A percentile compares a stretch with the other conserved stretches of the same genome.
Conservation (phyloP, 441 rosid species). For the Theobroma grandiflorum region DNA sequence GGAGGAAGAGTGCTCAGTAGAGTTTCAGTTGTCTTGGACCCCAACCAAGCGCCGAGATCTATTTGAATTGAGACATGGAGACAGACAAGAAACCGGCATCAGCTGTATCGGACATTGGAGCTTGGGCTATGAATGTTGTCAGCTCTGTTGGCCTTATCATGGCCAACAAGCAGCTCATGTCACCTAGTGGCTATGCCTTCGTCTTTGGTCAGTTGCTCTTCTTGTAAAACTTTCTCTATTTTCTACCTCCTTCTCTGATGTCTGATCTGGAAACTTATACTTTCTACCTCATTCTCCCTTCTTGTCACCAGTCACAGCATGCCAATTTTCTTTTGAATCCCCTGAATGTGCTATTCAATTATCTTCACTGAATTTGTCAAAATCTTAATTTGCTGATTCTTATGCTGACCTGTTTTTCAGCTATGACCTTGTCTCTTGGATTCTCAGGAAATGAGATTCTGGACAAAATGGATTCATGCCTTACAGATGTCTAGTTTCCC, state of each 20-base stretch:
- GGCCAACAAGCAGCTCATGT: conserved; percentile 88
- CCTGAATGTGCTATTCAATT: not conserved
- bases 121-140: conserved; percentile 77
- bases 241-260: not conserved
- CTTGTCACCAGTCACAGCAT: not conserved
- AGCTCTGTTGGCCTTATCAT: conserved; percentile 78
- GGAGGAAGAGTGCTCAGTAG: conserved; percentile 12
- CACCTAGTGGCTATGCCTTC: conserved; percentile 61
- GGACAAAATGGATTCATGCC: not conserved
- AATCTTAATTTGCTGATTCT: not conserved
- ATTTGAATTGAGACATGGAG: conserved; percentile 45
- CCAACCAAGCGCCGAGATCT: conserved; percentile 6
- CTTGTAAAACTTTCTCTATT: not conserved
- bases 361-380: not conserved
- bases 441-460: not conserved
- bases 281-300: not conserved
- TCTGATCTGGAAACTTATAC: conserved; percentile 11
- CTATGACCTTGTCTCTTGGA: not conserved
- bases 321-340: not conserved
- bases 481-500: no score
- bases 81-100: conserved; percentile 44
- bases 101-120: conserved; percentile 71
- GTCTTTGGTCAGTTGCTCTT: conserved; percentile 52
- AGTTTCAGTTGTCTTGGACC: conserved; percentile 9
- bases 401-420: no score